phyloP scores from a whole-genome alignment of 2,329 filamentous ascomycete genomes.

The Atkinsonella texensis region DNA sequence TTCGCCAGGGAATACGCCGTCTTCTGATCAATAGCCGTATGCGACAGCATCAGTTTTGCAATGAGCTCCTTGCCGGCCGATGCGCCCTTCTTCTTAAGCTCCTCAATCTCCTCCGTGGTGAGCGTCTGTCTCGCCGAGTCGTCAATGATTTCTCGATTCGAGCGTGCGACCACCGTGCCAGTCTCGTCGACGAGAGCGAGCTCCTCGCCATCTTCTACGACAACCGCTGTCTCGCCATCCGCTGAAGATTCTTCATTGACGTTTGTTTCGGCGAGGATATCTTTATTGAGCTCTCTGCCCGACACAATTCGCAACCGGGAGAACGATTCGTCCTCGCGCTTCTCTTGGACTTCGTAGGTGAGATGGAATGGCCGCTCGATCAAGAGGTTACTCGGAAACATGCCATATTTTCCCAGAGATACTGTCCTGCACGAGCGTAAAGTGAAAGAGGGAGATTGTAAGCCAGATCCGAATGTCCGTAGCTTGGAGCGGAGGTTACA shows the following conservation, averaged over 20 bases:
- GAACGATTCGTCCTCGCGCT: conserved; percentile 49
- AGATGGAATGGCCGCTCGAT: conserved; percentile 84
- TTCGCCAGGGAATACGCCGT: conserved; percentile 88
- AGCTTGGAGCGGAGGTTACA: not conserved
- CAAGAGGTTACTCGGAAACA: conserved; percentile 78
- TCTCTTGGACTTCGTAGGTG: conserved; percentile 81
- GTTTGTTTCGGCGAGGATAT: conserved; percentile 46
- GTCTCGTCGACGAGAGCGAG: conserved; percentile 31
- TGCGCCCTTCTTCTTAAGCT: conserved; percentile 58
- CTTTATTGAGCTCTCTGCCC: conserved; percentile 70
- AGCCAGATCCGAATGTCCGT: conserved; percentile 8
- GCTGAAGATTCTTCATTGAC: conserved; percentile 22
- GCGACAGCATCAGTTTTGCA: conserved; percentile 81
- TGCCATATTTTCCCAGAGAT: conserved; percentile 84
- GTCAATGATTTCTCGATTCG: conserved; percentile 48
- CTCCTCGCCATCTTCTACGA: conserved; percentile 26
- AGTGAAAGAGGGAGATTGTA: conserved; percentile 9
- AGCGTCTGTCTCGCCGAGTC: conserved; percentile 61
- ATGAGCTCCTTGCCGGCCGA: conserved; percentile 82
- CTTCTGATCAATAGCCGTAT: conserved; percentile 85
- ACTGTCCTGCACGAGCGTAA: conserved; percentile 52
- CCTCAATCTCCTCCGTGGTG: conserved; percentile 63
- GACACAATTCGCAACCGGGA: conserved; percentile 67
- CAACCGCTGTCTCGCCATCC: conserved; percentile 31
- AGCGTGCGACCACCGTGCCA: conserved; percentile 37